Evolutionary conservation across 2,329 filamentous ascomycete genomes (phyloP), one percentile per base, ranked within the genome.

Genomic region (Stachybotrys chartarum): DNA sequence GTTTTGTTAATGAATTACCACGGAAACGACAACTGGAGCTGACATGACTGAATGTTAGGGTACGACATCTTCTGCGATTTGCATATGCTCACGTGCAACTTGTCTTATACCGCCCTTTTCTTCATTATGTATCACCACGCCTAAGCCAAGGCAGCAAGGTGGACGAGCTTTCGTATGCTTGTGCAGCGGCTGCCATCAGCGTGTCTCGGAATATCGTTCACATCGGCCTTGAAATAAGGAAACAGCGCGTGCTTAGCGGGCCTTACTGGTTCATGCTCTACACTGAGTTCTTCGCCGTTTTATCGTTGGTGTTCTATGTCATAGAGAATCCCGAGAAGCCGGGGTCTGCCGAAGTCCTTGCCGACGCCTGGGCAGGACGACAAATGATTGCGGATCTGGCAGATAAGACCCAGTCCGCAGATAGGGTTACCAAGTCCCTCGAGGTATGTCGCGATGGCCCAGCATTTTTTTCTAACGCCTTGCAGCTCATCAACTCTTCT

Each of bases 191-290:
- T 1, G 81, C 80, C 3, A 79, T 85, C 54, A 85, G 79, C 57
- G 77, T 91, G 12, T 82, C 81, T 10, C 77, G 79, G 5, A 88
- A 93, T 64, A 90, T 94, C 58, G 83, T 94, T 39, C 88, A 92
- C 64, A 90, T 93, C 56, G 87, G 86, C 5, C 80, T 84, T 24
- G 87, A 91, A 64, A 92, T 92, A 75, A 85, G 87, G 60, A 86
- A 85, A 66, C 82, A 87, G 63, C 82, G 86, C 5, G 76, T 90
- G 7, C 75, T 94, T n/a, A 86, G 87, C 58, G 90, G 90, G 1
- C 87, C 89, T 0, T 92, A 91, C 69, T 94, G 90, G 90, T 93
- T 93, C 66, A 88, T 89, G 61, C 83, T 93, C 66, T 93, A 91
- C 66, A 91, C 88, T 3, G 87, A 89, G 16, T 92, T 91, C 72